A percentile compares a stretch with the other conserved stretches of the same genome.
These are phyloP conservation scores for Hygrocybe punicea DNA, from an alignment of 768 basidiomycete genomes.

Conservation along the genomic window DNA sequence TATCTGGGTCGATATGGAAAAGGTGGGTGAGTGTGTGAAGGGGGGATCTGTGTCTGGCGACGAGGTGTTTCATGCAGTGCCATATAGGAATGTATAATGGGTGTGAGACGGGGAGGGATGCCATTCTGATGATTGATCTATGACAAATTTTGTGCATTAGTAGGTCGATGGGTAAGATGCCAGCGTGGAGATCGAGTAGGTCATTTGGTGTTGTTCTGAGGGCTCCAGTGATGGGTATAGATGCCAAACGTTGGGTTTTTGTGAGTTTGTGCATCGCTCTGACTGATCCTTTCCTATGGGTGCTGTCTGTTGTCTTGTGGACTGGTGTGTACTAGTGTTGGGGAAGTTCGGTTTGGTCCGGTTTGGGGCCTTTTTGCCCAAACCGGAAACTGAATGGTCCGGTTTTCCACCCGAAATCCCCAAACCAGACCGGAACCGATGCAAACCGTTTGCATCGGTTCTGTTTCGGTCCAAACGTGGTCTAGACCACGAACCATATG, in stretches of 20 bases:
- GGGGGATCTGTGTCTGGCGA: constrained; percentile 8
- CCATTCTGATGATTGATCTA: constrained; percentile 16
- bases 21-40: constrained; percentile 6
- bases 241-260: constrained; percentile 4
- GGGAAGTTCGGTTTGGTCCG: too few species aligned
- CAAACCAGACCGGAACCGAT: too few species aligned
- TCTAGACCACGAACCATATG: too few species aligned
- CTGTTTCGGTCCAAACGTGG: too few species aligned
- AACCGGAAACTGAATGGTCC: too few species aligned
- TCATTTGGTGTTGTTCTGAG: constrained; percentile 17
- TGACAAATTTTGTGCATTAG: constrained; percentile 12
- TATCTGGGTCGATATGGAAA: constrained; percentile 6
- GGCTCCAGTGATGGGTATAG: constrained; percentile 21
- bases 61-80: constrained; percentile 4
- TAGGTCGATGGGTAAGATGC: constrained; percentile 19
- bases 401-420: too few species aligned
- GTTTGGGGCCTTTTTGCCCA: too few species aligned
- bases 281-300: neutral
- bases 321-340: constrained; percentile 2
- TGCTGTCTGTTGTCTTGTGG: too few species aligned
- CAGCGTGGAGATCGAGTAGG: constrained; percentile 19
- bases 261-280: neutral
- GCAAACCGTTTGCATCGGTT: too few species aligned
- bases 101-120: constrained; percentile 19
- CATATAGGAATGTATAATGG: constrained; percentile 15